These are phyloP conservation scores for Lepraria neglecta DNA, from an alignment of 495 filamentous ascomycete genomes.

Conservation along the genomic window DNA sequence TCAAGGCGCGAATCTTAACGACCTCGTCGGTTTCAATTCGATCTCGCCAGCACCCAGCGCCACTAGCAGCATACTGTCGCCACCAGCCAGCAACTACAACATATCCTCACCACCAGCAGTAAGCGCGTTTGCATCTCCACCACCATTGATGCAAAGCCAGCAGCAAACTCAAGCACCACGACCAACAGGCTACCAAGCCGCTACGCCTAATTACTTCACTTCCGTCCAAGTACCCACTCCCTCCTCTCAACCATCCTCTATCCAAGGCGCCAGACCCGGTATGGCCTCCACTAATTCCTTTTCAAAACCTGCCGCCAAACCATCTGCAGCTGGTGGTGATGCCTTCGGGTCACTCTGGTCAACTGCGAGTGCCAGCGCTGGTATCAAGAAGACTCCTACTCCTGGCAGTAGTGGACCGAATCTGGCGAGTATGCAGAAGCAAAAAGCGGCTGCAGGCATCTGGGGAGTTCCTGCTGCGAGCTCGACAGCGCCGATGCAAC, in stretches of 20 bases:
- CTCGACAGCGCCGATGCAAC: conserved; percentile 36
- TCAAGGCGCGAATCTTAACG: conserved; percentile 70
- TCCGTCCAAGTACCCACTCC: conserved; percentile 54
- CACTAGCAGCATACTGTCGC: conserved; percentile 43
- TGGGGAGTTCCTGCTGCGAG: conserved; percentile 67
- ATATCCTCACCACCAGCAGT: conserved; percentile 41
- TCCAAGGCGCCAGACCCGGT: conserved; percentile 28
- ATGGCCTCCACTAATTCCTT: conserved; percentile 29
- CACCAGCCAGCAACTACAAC: conserved; percentile 47
- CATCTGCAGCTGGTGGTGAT: conserved; percentile 62
- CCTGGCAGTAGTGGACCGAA: conserved; percentile 61
- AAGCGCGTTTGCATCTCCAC: conserved; percentile 44
- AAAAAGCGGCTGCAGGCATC: conserved; percentile 88
- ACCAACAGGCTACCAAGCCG: conserved; percentile 66
- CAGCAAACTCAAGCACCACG: conserved; percentile 37
- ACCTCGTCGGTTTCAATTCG: conserved; percentile 73
- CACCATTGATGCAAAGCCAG: conserved; percentile 36
- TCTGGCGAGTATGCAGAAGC: conserved; percentile 87
- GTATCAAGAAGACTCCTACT: conserved; percentile 57
- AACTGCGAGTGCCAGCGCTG: conserved; percentile 64
- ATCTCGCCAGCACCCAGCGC: conserved; percentile 61
- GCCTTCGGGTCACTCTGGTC: conserved; percentile 85
- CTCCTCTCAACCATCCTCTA: conserved; percentile 28
- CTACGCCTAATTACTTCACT: conserved; percentile 90
- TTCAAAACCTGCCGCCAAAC: conserved; percentile 40